Percentiles rank a stretch among this genome's conserved stretches.
These are phyloP conservation scores for Cutaneotrichosporon daszewskae DNA, from an alignment of 1,284 basidiomycete species.

Conservation along the genomic window DNA sequence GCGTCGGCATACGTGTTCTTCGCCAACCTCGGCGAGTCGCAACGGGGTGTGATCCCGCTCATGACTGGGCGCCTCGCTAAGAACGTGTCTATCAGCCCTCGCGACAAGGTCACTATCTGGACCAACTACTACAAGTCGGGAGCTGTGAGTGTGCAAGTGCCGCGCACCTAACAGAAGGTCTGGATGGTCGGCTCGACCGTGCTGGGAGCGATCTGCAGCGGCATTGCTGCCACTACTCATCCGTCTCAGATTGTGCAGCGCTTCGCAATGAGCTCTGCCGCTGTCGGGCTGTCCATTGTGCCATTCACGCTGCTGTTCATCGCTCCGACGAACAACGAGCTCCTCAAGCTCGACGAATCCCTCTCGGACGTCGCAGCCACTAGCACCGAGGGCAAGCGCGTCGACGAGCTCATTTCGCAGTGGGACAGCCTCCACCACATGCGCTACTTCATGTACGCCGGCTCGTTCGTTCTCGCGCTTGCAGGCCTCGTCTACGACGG, in stretches of 20 bases:
- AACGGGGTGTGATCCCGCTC: conserved; percentile 23
- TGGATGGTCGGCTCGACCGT: conserved; percentile 10
- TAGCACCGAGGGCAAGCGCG: conserved; percentile 1
- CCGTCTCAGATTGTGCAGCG: conserved; percentile 11
- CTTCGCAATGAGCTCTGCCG: conserved; percentile 18
- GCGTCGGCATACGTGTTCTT: conserved; percentile 26
- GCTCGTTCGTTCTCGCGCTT: conserved; percentile 7
- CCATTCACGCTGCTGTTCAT: conserved; percentile 22
- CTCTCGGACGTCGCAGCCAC: conserved; percentile 1
- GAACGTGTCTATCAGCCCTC: neutral
- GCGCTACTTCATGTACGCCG: conserved; percentile 10
- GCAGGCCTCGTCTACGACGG: conserved; percentile 8
- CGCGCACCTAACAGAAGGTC: conserved; percentile 8
- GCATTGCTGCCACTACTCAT: conserved; percentile 17
- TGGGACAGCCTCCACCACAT: conserved; percentile 22
- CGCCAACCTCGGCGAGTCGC: conserved; percentile 16
- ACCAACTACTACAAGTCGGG: conserved; percentile 13
- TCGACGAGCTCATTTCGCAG: conserved; percentile 13
- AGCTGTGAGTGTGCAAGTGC: conserved; percentile 13
- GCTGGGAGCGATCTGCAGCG: conserved; percentile 9
- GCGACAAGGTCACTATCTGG: conserved; percentile 18
- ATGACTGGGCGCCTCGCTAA: conserved; percentile 15
- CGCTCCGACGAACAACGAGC: conserved; percentile 17
- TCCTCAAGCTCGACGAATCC: conserved; percentile 12
- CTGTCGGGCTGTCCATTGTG: conserved; percentile 16